Evolutionary conservation across 2,329 filamentous ascomycete genomes (phyloP).

Genomic region (Aspergillaceae sp.): DNA sequence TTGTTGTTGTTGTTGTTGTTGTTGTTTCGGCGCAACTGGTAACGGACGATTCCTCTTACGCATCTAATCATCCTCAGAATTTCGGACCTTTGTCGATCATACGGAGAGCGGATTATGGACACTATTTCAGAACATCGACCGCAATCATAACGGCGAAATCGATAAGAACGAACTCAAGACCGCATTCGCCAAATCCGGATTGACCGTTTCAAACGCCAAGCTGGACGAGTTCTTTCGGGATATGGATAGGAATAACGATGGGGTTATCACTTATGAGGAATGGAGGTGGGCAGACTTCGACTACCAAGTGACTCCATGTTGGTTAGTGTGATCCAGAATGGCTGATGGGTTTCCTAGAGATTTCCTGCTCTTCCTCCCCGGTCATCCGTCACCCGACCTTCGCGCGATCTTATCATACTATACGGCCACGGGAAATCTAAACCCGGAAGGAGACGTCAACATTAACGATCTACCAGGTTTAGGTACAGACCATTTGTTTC

Average conservation of each 20-base stretch:
- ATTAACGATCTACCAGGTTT: conserved; percentile 89
- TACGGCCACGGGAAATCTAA: conserved; percentile 78
- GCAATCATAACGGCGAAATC: conserved; percentile 73
- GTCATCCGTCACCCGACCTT: conserved; percentile 54
- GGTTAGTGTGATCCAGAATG: background rate
- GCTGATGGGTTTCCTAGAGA: conserved; percentile 48
- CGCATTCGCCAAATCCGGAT: conserved; percentile 69
- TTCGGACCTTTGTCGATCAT: conserved; percentile 75
- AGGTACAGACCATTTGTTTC: conserved; percentile 58
- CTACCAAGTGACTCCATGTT: too few species aligned
- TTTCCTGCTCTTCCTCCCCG: conserved; percentile 82
- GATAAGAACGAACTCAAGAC: conserved; percentile 74
- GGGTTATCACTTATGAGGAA: conserved; percentile 80
- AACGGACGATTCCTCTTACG: conserved; percentile 10
- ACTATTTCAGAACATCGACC: conserved; percentile 81
- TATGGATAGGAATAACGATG: conserved; percentile 83
- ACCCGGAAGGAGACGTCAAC: conserved; percentile 85
- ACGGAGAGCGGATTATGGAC: conserved; percentile 74
- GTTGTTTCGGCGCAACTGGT: conserved; percentile 8
- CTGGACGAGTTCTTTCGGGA: conserved; percentile 80
- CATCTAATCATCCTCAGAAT: conserved; percentile 53
- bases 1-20: conserved; percentile 3
- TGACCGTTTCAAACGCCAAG: conserved; percentile 67
- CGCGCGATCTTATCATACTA: conserved; percentile 85
- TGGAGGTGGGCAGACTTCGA: conserved; percentile 64